Base-by-base conservation (phyloP, 176 grass and related monocot species). In the Cocos nucifera region DNA sequence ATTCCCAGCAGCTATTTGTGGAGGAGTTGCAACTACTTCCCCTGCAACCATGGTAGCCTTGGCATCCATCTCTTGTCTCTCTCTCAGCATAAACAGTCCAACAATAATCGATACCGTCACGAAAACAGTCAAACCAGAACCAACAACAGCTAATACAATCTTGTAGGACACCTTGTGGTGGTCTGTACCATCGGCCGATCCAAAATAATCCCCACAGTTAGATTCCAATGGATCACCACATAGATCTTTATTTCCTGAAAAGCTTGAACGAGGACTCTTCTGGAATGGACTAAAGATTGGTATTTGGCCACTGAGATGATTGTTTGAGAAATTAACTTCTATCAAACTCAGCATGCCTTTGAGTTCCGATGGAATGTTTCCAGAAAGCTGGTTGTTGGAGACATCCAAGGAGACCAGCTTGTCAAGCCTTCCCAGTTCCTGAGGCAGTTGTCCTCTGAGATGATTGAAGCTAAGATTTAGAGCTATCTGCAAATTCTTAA, bases 311-410 rank as follows among this genome's bases (percentile, higher is more conserved):
- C 32, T 75, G 4, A 97, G 79, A 51, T 44, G 52, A 70, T 97
- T 97, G 76, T 91, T 91, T 51, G 92, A 97, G 58, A 97, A 75
- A 69, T 97, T 90, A 52, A 97, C 81, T 67, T 90, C 87, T 23
- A 97, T 97, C 58, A 97, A 88, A 65, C 92, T 97, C 66, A 97
- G 63, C 92, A 97, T 90, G 57, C 92, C 92, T 83, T 66, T 88
- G 75, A 97, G 77, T 17, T 90, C 92, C 20, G 32, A 57, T 16
- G 92, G 87, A 66, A 97, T 88, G 62, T 76, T 62, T 2, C 86
- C 83, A 19, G 92, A 91, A 75, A 97, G 80, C 55, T 80, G 78
- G 68, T 97, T 97, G 85, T 75, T 85, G 3, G 87, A 97, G 28
- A 97, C 61, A 67, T 97, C 92, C 49, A 97, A 73, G 8, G 73